Base-by-base conservation (phyloP, 164 flowering plant species). In the Protea cynaroides region DNA sequence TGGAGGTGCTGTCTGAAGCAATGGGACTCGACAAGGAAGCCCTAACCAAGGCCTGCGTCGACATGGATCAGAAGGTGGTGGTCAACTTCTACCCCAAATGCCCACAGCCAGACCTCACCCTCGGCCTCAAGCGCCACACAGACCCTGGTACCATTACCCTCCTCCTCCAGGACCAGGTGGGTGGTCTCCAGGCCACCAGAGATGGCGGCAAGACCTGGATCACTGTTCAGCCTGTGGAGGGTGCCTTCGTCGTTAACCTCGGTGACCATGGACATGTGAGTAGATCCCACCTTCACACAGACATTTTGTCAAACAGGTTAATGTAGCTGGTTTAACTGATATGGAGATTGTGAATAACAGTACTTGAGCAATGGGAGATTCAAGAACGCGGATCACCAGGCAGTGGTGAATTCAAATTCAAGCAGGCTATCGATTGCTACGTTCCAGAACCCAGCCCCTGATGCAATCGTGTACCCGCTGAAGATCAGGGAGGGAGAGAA, bases 91-190 rank as follows among this genome's bases (percentile, higher is more conserved):
- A 63, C 25, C 65, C 65, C 17, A 25, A 50, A 19, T 63, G 65
- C 57, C 65, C 65, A 13, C 56, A 63, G 57, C 65, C 65, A 10
- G 58, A 63, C 58, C 23, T 63, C 38, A 50, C 56, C 11, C 65
- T 63, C 21, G 65, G 65, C 12, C 47, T 63, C 14, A 63, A 51
- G 65, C 24, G 65, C 6, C 65, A 63, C 65, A 63, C 57, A 4
- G 65, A 63, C 44, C 65, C 65, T 21, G 58, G 65, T 24, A 63
- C 58, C 56, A 63, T 63, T 24, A 63, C 65, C 37, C 56, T 63
- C 17, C 58, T 63, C 8, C 57, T 63, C 40, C 65, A 63, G 56
- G 65, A 63, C 65, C 65, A 63, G 55, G 65, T 63, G 14, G 65
- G 65, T 1, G 57, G 65, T 14, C 46, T 63, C 14, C 57, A 63